Percentiles rank a stretch among this genome's conserved stretches.
phyloP scores from a whole-genome alignment of 768 basidiomycete genomes.

The Sarcodon aspratus region DNA sequence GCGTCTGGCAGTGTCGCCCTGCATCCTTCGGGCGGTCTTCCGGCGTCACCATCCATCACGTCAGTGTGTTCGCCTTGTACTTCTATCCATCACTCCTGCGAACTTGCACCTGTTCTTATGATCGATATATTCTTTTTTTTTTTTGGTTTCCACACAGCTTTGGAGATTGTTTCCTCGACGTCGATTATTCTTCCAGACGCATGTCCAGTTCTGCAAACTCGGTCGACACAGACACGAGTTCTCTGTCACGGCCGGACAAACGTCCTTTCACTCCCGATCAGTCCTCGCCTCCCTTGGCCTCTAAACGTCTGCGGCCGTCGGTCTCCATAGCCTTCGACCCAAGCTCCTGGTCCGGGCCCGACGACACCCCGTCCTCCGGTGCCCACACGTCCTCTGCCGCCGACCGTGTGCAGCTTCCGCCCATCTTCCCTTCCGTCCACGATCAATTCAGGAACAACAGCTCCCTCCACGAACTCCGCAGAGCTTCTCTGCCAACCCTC shows the following conservation, averaged over 20 bases:
- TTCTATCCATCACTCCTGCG: conserved; percentile 3
- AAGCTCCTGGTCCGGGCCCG: conserved; percentile 12
- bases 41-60: conserved; percentile 10
- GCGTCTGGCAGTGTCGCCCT: conserved; percentile 9
- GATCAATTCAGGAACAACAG: conserved; percentile 36
- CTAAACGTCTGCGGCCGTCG: conserved; percentile 37
- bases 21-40: not conserved
- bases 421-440: conserved; percentile 62
- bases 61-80: conserved; percentile 27
- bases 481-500: conserved; percentile 54
- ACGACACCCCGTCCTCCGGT: conserved; percentile 12
- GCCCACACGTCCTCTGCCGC: conserved; percentile 27
- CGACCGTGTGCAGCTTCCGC: conserved; percentile 58
- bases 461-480: conserved; percentile 39
- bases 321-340: conserved; percentile 13
- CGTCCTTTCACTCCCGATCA: conserved; percentile 43
- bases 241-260: conserved; percentile 47
- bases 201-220: conserved; percentile 74
- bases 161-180: conserved; percentile 15
- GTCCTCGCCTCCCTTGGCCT: conserved; percentile 17
- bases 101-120: not conserved
- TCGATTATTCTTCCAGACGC: conserved; percentile 53
- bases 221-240: conserved; percentile 54
- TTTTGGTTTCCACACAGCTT: not conserved
- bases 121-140: not conserved